Percentiles rank a stretch among this genome's conserved stretches.
Evolutionary conservation across 164 flowering plant species (phyloP).

Genomic region (Chimonanthus praecox): DNA sequence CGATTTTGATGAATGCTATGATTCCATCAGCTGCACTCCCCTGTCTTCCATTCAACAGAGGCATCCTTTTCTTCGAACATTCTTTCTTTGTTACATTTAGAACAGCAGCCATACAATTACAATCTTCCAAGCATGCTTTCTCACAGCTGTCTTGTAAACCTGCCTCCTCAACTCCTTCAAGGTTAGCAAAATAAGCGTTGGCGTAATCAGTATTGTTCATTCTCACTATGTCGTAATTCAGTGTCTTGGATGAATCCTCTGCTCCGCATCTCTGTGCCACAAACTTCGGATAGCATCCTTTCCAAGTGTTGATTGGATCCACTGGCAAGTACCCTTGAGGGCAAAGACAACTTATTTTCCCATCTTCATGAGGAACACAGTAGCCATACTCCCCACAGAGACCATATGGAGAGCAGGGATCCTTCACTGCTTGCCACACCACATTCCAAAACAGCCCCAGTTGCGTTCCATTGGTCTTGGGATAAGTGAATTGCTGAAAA

Average conservation of each 20-base stretch:
- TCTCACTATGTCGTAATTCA: constrained; percentile 6
- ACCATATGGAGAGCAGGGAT: constrained; percentile 14
- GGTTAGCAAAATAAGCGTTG: constrained; percentile 4
- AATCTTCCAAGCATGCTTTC: constrained; percentile 21
- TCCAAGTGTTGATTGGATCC: constrained; percentile 8
- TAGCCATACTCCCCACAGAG: constrained; percentile 24
- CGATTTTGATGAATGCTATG: constrained; percentile 19
- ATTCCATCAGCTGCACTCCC: constrained; percentile 9
- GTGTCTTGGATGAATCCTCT: not conserved
- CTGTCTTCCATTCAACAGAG: constrained; percentile 18
- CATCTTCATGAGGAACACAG: constrained; percentile 15
- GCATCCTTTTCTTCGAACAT: constrained; percentile 19
- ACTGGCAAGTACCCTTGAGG: constrained; percentile 15
- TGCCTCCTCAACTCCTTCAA: not conserved
- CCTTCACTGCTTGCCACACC: constrained; percentile 14
- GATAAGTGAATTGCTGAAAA: constrained; percentile 20
- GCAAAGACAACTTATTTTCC: constrained; percentile 15
- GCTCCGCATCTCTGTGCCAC: constrained; percentile 7
- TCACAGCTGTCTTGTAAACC: constrained; percentile 18
- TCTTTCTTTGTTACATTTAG: constrained; percentile 1
- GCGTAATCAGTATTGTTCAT: constrained; percentile 18
- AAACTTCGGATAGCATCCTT: constrained; percentile 19
- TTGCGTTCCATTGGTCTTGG: constrained; percentile 11
- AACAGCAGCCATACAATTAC: constrained; percentile 18
- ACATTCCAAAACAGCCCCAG: constrained; percentile 4